These are phyloP conservation scores for Astrothelium subdiscretum DNA, from an alignment of 495 filamentous ascomycete species.

Conservation along the genomic window DNA sequence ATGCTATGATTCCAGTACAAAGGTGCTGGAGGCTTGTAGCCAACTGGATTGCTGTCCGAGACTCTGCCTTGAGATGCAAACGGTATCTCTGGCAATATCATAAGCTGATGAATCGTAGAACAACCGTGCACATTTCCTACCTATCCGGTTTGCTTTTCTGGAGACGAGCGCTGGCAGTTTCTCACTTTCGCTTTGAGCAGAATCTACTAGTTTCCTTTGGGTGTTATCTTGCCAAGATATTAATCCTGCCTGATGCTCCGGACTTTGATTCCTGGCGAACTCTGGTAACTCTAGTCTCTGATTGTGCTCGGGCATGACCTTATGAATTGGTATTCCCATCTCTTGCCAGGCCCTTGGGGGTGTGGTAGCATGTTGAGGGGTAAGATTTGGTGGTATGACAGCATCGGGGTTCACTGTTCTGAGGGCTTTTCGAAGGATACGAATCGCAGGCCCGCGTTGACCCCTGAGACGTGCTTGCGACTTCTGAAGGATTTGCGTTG, in stretches of 20 bases:
- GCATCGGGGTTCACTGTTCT: neutral
- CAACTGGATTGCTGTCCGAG: neutral
- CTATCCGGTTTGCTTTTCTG: neutral
- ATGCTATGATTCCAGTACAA: neutral
- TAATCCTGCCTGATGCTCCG: neutral
- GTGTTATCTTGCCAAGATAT: neutral
- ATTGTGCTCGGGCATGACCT: neutral
- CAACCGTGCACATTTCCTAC: neutral
- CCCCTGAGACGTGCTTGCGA: neutral
- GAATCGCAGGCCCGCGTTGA: constrained; percentile 1
- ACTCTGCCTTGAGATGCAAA: constrained; percentile 1
- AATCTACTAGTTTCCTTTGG: neutral
- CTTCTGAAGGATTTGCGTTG: neutral
- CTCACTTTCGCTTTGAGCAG: neutral
- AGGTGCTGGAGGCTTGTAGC: neutral
- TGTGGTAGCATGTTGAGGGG: neutral
- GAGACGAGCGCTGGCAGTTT: neutral
- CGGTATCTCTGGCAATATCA: neutral
- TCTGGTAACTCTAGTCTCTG: neutral
- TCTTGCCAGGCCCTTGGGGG: neutral
- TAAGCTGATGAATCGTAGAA: neutral
- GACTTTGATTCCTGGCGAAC: neutral
- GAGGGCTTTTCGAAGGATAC: neutral
- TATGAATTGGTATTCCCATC: neutral
- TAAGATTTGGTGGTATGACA: neutral